Conservation (phyloP, 192 early-diverging fungal species). For the Geranomyces variabilis region DNA sequence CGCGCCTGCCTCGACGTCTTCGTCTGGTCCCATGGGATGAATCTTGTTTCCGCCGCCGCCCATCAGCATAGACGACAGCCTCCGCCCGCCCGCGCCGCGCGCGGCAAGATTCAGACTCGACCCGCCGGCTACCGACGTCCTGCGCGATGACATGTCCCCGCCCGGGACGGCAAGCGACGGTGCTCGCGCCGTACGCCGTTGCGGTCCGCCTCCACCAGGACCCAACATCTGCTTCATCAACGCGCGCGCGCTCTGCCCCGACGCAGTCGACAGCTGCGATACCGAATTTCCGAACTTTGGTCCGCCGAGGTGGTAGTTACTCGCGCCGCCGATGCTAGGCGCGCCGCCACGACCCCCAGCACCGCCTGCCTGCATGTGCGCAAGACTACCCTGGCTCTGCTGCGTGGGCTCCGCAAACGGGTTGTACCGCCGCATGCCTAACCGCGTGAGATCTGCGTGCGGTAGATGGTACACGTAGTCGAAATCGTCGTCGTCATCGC, state of each 20-base stretch:
- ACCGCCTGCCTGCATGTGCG: background rate
- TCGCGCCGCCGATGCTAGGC: background rate
- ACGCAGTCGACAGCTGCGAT: conserved; percentile 16
- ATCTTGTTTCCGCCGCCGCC: conserved; percentile 19
- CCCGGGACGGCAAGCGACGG: background rate
- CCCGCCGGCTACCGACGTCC: conserved; percentile 1
- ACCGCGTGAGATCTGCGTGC: conserved; percentile 41
- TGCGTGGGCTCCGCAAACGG: conserved; percentile 35
- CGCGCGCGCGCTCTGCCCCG: conserved; percentile 16
- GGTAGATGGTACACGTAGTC: conserved; percentile 59
- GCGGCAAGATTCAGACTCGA: conserved; percentile 14
- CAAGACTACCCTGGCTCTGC: background rate
- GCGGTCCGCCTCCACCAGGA: conserved; percentile 10
- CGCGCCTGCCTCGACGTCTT: conserved; percentile 26
- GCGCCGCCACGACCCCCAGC: background rate
- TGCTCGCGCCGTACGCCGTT: background rate
- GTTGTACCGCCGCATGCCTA: conserved; percentile 42
- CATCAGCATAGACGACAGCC: conserved; percentile 11
- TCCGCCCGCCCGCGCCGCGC: conserved; percentile 9
- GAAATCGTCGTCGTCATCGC: conserved; percentile 50
- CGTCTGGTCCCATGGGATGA: conserved; percentile 7
- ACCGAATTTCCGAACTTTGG: conserved; percentile 23
- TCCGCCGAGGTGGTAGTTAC: background rate
- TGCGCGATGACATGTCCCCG: background rate
- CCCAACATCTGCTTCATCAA: conserved; percentile 36